phyloP scores from a whole-genome alignment of 1,284 basidiomycete species.

The Phellopilus nigrolimitatus region DNA sequence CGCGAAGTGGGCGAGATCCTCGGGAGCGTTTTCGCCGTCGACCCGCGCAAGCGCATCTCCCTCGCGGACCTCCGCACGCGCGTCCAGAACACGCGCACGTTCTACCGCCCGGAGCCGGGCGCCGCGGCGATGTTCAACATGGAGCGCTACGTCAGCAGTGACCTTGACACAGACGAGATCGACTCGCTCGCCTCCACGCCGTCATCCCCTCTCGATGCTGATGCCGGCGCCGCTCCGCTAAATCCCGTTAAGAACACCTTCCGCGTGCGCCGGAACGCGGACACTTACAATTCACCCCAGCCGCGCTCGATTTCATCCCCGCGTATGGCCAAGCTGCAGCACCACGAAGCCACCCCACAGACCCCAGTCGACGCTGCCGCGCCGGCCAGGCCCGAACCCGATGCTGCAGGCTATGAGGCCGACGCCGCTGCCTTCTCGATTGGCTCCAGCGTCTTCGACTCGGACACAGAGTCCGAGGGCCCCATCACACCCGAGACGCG shows the following conservation, averaged over 20 bases:
- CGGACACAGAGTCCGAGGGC: slow-evolving; percentile 1
- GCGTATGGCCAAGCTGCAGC: no score
- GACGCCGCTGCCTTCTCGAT: neutral
- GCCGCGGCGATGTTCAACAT: slow-evolving; percentile 28
- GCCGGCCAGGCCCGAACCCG: no score
- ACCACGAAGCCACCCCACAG: no score
- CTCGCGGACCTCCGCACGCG: slow-evolving; percentile 67
- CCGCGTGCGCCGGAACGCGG: no score
- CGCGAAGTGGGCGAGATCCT: slow-evolving; percentile 64
- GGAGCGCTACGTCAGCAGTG: slow-evolving; percentile 22
- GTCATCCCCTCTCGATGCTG: no score
- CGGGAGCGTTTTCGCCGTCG: slow-evolving; percentile 64
- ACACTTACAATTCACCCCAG: no score
- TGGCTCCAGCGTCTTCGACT: neutral
- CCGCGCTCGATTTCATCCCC: no score
- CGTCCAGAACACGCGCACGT: slow-evolving; percentile 61
- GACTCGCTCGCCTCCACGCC: no score
- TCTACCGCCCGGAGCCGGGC: slow-evolving; percentile 34
- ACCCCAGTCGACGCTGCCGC: no score
- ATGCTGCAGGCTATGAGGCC: neutral
- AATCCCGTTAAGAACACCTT: no score
- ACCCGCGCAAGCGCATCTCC: slow-evolving; percentile 66
- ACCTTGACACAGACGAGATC: neutral
- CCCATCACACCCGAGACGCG: slow-evolving; percentile 14
- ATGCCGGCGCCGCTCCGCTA: no score